phyloP scores from a whole-genome alignment of 139 green algal genomes.

The Coccomyxa sp. region DNA sequence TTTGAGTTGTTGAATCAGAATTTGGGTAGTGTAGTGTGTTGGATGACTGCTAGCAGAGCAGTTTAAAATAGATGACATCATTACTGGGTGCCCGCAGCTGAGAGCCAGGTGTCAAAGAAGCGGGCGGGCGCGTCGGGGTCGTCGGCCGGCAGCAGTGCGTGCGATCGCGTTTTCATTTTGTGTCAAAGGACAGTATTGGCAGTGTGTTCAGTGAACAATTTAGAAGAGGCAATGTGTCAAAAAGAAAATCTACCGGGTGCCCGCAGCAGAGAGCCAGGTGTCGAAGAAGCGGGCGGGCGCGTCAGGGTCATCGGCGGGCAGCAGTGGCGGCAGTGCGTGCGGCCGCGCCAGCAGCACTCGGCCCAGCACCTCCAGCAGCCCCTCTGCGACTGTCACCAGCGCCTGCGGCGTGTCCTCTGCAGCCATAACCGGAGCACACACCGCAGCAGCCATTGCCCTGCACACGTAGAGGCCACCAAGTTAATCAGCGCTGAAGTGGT shows the following conservation, averaged over 20 bases:
- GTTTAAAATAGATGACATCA: too few relatives aligned
- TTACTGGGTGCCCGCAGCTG: background rate
- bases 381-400: background rate
- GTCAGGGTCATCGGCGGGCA: background rate
- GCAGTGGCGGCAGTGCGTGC: background rate
- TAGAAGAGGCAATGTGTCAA: too few relatives aligned
- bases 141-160: background rate
- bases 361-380: background rate
- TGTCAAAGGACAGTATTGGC: too few relatives aligned
- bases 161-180: too few relatives aligned
- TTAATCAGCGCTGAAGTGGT: background rate
- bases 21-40: too few relatives aligned
- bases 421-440: background rate
- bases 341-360: background rate
- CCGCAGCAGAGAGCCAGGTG: background rate
- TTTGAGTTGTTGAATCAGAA: too few relatives aligned
- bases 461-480: background rate
- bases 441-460: background rate
- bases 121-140: background rate
- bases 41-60: too few relatives aligned
- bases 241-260: too few relatives aligned
- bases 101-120: constrained; percentile 7
- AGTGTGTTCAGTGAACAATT: too few relatives aligned
- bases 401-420: background rate
- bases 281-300: background rate